Evolutionary conservation across 2,329 filamentous ascomycete genomes (phyloP), one percentile per base, ranked within the genome.

Genomic region (Septoria linicola): DNA sequence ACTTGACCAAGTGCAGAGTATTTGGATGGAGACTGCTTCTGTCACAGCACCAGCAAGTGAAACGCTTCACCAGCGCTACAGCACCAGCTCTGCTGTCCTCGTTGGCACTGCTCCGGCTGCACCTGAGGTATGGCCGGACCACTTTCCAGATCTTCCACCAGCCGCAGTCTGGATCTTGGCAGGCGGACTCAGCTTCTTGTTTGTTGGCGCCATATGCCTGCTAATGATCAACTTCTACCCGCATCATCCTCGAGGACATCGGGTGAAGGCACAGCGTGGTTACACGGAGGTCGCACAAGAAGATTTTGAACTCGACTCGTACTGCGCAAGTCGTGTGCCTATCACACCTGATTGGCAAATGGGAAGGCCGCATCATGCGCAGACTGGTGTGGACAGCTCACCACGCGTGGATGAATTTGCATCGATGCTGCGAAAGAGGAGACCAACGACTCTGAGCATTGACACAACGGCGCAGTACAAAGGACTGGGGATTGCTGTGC

Each of bases 181-280:
- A 14, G 45, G 51, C 3, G 36, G 32, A n/a, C 37, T 64, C 11
- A 46, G 41, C 13, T 56, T 63, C 30, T 53, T 47, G 2, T 31
- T 62, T 14, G 27, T 61, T 3, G 32, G 30, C 4, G 31, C 53
- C 1, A 31, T 57, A 1, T 44, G 63, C 8, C 54, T 66, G 1
- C 58, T 55, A 41, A 49, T 60, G 14, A 57, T 51, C 17, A 61
- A 62, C 16, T 63, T 64, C 27, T 59, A 61, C 4, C 49, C 57
- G 8, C 40, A 35, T 5, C 20, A 7, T 27, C 19, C 31, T 8
- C n/a, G 20, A 23, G 8, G 2, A 30, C 34, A 6, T 13, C 16
- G 31, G 20, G 17, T 3, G 23, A 40, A 13, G 6, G 17, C 5
- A 17, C 39, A 40, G 13, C 32, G 35, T 8, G 16, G 7, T 6